Conservation (phyloP, 163 green algal genomes). For the Chloromonas sp. region DNA sequence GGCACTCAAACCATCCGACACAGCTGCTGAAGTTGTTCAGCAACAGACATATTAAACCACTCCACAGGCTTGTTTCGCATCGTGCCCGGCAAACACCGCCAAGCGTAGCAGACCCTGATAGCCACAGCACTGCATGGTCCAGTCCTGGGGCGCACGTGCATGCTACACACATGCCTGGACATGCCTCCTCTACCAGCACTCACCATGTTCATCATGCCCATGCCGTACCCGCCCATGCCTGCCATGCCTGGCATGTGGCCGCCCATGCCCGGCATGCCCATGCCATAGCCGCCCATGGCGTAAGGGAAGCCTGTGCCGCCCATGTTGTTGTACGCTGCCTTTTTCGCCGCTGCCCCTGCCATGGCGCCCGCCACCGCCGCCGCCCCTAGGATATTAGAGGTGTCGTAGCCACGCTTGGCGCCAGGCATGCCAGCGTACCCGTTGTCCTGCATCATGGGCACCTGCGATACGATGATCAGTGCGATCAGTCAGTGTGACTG, state of each 20-base stretch:
- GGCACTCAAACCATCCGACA: too few species aligned
- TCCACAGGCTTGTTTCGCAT: too few species aligned
- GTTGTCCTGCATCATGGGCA: neutral
- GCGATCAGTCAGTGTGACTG: too few species aligned
- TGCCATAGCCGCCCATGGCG: slow-evolving; percentile 15
- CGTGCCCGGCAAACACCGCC: too few species aligned
- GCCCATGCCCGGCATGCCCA: slow-evolving; percentile 9
- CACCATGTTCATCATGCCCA: slow-evolving; percentile 37
- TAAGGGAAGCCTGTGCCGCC: slow-evolving; percentile 5
- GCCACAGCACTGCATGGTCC: too few species aligned
- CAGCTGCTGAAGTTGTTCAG: too few species aligned
- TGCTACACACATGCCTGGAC: too few species aligned
- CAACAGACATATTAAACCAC: too few species aligned
- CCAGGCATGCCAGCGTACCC: neutral
- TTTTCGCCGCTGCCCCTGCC: slow-evolving; percentile 6
- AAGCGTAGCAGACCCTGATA: too few species aligned
- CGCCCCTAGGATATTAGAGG: neutral
- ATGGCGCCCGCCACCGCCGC: slow-evolving; percentile 9
- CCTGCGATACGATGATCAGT: too few species aligned
- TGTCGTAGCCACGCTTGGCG: neutral
- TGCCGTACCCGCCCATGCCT: slow-evolving; percentile 25
- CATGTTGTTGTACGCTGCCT: slow-evolving; percentile 11
- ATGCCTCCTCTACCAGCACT: neutral
- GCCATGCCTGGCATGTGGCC: slow-evolving; percentile 25
- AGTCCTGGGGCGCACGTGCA: too few species aligned